phyloP scores from a whole-genome alignment of 495 filamentous ascomycete genomes.

The Hamigera avellanea region DNA sequence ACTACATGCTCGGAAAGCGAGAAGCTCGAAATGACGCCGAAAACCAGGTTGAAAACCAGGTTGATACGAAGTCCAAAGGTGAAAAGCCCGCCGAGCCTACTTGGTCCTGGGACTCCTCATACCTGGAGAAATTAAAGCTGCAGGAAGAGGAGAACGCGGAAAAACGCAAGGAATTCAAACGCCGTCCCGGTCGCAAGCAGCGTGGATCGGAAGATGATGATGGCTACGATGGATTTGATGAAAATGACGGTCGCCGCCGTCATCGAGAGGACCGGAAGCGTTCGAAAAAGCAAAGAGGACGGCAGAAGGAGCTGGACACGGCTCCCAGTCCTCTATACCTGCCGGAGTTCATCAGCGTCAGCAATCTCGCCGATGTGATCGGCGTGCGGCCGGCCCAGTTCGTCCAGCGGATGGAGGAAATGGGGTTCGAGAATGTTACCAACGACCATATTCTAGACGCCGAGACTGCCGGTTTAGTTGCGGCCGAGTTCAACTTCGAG shows the following conservation, averaged over 20 bases:
- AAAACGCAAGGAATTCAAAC: slow-evolving; percentile 12
- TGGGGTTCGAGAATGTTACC: slow-evolving; percentile 72
- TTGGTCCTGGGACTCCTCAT: slow-evolving; percentile 27
- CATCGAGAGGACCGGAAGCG: slow-evolving; percentile 31
- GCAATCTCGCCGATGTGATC: slow-evolving; percentile 69
- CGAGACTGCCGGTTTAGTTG: slow-evolving; percentile 83
- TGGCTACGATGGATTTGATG: slow-evolving; percentile 23
- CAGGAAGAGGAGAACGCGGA: slow-evolving; percentile 5
- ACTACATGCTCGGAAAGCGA: too few species aligned
- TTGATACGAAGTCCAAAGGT: background rate
- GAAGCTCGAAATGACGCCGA: background rate
- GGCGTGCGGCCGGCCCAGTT: slow-evolving; percentile 64
- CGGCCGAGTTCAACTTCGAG: slow-evolving; percentile 87
- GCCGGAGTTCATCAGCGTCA: slow-evolving; percentile 82
- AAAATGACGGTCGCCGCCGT: slow-evolving; percentile 18
- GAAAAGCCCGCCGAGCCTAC: slow-evolving; percentile 9
- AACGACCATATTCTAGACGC: slow-evolving; percentile 76
- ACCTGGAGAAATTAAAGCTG: slow-evolving; percentile 12
- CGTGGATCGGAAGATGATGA: slow-evolving; percentile 19
- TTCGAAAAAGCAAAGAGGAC: slow-evolving; percentile 34
- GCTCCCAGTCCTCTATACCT: slow-evolving; percentile 58
- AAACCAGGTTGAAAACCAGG: background rate
- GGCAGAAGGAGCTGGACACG: slow-evolving; percentile 18
- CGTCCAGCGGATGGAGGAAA: slow-evolving; percentile 53
- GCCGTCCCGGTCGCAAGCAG: slow-evolving; percentile 15